phyloP scores from a whole-genome alignment of 169 alveolate species.

The Plasmodium yoelii region DNA sequence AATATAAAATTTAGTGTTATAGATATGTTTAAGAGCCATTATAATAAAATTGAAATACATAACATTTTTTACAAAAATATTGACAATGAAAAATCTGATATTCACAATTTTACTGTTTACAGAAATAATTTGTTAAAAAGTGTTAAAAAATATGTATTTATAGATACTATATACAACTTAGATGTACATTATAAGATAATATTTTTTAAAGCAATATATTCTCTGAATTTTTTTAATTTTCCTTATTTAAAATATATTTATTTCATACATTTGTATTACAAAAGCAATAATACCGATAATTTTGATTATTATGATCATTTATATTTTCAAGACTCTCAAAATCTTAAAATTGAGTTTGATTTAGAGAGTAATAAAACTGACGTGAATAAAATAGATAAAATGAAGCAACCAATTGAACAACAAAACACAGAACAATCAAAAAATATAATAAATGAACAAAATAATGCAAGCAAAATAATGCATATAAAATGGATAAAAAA shows the following conservation, averaged over 20 bases:
- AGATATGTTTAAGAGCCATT: constrained; percentile 56
- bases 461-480: background rate
- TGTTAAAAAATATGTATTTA: constrained; percentile 51
- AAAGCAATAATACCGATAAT: constrained; percentile 13
- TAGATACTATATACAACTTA: constrained; percentile 53
- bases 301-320: constrained; percentile 36
- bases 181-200: constrained; percentile 45
- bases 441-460: constrained; percentile 2
- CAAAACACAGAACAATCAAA: background rate
- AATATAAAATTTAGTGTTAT: constrained; percentile 10
- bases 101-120: constrained; percentile 35
- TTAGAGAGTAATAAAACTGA: background rate
- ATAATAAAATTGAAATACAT: constrained; percentile 34
- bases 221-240: constrained; percentile 58
- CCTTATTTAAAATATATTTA: constrained; percentile 38
- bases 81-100: constrained; percentile 7
- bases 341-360: constrained; percentile 4
- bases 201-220: constrained; percentile 59
- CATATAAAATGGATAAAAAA: constrained; percentile 9
- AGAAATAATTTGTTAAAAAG: constrained; percentile 52
- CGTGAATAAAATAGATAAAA: background rate
- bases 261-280: constrained; percentile 13
- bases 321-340: constrained; percentile 31
- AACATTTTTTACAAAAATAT: constrained; percentile 36
- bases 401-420: background rate